A percentile compares a stretch with the other conserved stretches of the same genome.
Evolutionary conservation across 2,329 filamentous ascomycete genomes (phyloP).

Genomic region (Xylariaceae sp.): DNA sequence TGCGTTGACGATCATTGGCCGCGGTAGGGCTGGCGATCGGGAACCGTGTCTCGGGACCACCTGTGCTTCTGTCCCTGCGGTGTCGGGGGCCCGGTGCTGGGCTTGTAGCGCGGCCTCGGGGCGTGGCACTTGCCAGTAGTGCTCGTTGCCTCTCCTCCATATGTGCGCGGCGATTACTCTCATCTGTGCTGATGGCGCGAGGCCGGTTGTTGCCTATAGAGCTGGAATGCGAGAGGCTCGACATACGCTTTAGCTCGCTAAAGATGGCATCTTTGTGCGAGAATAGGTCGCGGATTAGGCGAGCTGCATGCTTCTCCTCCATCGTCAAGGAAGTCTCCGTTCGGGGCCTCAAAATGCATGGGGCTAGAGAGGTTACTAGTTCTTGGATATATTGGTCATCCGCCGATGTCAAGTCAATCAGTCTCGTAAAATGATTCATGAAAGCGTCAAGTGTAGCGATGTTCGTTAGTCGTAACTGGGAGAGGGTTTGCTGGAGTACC

Average conservation of each 20-base stretch:
- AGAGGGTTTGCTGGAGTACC: slow-evolving; percentile 91
- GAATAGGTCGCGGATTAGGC: slow-evolving; percentile 87
- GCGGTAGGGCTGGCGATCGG: slow-evolving; percentile 68
- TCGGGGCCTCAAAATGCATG: slow-evolving; percentile 83
- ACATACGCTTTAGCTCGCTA: slow-evolving; percentile 89
- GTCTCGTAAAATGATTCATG: slow-evolving; percentile 94
- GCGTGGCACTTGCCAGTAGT: slow-evolving; percentile 61
- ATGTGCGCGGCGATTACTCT: slow-evolving; percentile 88
- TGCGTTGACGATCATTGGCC: slow-evolving; percentile 46
- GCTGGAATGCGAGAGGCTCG: slow-evolving; percentile 61
- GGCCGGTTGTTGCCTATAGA: slow-evolving; percentile 59
- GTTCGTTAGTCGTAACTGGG: slow-evolving; percentile 90
- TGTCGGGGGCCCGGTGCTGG: slow-evolving; percentile 64
- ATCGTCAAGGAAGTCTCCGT: slow-evolving; percentile 86
- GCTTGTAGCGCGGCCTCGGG: slow-evolving; percentile 67
- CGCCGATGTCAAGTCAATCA: slow-evolving; percentile 94
- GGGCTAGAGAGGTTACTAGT: slow-evolving; percentile 71
- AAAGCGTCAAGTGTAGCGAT: slow-evolving; percentile 98
- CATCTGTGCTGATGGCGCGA: slow-evolving; percentile 88
- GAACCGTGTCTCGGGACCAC: slow-evolving; percentile 73
- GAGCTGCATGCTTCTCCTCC: slow-evolving; percentile 90
- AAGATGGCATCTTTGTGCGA: slow-evolving; percentile 94
- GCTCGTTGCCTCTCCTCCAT: slow-evolving; percentile 91
- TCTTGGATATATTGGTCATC: slow-evolving; percentile 78
- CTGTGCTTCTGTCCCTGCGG: slow-evolving; percentile 75